Evolutionary conservation across 1,139 yeast genomes (phyloP).

Genomic region (Blastobotrys serpentis): DNA sequence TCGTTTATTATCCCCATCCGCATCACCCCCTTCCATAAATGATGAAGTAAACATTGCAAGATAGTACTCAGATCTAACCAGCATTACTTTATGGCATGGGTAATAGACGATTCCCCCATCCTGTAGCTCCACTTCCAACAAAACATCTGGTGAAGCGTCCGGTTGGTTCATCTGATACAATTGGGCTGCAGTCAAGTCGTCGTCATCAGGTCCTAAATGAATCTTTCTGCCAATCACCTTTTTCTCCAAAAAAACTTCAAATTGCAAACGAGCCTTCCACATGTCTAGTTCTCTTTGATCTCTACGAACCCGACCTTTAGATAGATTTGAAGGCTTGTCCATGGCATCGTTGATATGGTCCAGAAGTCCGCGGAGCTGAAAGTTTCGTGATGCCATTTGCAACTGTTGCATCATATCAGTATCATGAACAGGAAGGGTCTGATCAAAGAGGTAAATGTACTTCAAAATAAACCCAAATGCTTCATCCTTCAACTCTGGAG

Average conservation of each 20-base stretch:
- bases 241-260: slow-evolving; percentile 40
- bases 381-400: slow-evolving; percentile 38
- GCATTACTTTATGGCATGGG: slow-evolving; percentile 63
- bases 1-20: neutral
- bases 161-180: slow-evolving; percentile 19
- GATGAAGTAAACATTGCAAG: slow-evolving; percentile 60
- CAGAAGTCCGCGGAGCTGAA: slow-evolving; percentile 43
- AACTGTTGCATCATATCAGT: slow-evolving; percentile 36
- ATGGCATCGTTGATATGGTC: slow-evolving; percentile 36
- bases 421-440: slow-evolving; percentile 38
- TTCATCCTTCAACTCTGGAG: slow-evolving; percentile 25
- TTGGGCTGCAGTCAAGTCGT: slow-evolving; percentile 12
- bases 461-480: slow-evolving; percentile 47
- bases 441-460: slow-evolving; percentile 52
- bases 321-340: slow-evolving; percentile 15
- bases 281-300: slow-evolving; percentile 24
- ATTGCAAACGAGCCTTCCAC: slow-evolving; percentile 29
- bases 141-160: slow-evolving; percentile 49
- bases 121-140: slow-evolving; percentile 42
- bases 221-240: slow-evolving; percentile 40
- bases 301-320: slow-evolving; percentile 15
- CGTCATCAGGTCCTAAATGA: slow-evolving; percentile 9
- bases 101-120: slow-evolving; percentile 41
- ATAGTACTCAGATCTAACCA: slow-evolving; percentile 63
- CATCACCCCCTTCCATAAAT: slow-evolving; percentile 37